A percentile compares a stretch with the other conserved stretches of the same genome.
Evolutionary conservation across 208 protist species (phyloP).

Genomic region (Leishmania aethiopica): DNA sequence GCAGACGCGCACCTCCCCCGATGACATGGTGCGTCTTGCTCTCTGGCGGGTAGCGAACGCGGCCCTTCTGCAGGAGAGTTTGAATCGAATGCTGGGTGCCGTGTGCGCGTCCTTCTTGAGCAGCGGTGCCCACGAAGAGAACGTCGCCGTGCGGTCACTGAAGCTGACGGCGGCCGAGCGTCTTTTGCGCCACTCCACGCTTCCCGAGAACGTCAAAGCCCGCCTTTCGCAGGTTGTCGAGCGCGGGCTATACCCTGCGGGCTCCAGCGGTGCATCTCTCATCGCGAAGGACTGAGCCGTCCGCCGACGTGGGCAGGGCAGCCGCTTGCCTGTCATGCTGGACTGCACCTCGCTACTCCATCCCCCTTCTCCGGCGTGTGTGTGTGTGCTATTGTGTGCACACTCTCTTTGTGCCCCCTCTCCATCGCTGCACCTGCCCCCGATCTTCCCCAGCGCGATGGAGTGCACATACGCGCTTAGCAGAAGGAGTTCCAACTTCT

Average conservation of each 20-base stretch:
- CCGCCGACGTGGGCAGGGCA: not conserved
- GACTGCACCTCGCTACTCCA: not conserved
- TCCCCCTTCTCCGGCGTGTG: not conserved
- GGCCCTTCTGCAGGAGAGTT: conserved; percentile 13
- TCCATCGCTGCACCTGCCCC: not conserved
- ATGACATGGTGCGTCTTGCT: conserved; percentile 53
- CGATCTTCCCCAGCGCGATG: not conserved
- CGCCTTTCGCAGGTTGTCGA: conserved; percentile 36
- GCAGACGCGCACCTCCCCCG: conserved; percentile 41
- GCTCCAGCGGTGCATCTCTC: conserved; percentile 53
- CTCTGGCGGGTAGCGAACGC: conserved; percentile 48
- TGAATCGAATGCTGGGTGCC: conserved; percentile 27
- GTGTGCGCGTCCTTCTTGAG: conserved; percentile 69
- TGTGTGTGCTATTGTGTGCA: not conserved
- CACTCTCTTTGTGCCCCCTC: not conserved
- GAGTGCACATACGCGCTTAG: not conserved
- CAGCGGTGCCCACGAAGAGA: conserved; percentile 32
- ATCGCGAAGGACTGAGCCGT: conserved; percentile 44
- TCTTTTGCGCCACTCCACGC: conserved; percentile 13
- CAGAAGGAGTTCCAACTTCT: not conserved
- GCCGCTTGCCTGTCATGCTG: not conserved
- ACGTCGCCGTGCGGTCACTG: conserved; percentile 42
- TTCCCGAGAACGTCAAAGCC: conserved; percentile 41
- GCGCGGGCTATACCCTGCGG: conserved; percentile 68
- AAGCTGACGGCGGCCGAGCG: conserved; percentile 56